A percentile compares a stretch with the other conserved stretches of the same genome.
These are phyloP conservation scores for Tetrapisispora nanseiensis DNA, from an alignment of 805 yeast genomes.

Conservation along the genomic window DNA sequence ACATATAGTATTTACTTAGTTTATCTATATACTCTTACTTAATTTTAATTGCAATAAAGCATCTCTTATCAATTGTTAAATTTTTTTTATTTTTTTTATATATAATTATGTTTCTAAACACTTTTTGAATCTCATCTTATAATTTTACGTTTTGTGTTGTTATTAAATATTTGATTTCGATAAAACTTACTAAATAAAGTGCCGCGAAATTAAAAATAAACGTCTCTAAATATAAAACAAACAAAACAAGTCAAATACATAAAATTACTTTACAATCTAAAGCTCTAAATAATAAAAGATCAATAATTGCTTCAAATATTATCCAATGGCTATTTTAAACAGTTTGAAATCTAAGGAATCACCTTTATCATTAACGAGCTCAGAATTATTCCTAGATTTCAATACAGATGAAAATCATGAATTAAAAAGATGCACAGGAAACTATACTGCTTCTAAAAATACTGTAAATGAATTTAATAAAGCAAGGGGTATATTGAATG, in stretches of 20 bases:
- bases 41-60: constrained; percentile 1
- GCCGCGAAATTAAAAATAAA: neutral
- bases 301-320: neutral
- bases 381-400: neutral
- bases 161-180: neutral
- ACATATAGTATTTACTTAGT: neutral
- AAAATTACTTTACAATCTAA: no score
- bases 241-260: neutral
- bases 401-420: neutral
- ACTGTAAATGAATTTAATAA: neutral
- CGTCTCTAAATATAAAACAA: neutral
- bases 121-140: neutral
- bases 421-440: no score
- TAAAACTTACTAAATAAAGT: no score
- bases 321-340: constrained; percentile 1
- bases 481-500: neutral
- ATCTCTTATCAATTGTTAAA: no score
- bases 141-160: neutral
- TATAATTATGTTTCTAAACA: neutral
- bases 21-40: neutral
- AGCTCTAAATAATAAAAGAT: neutral
- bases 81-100: neutral
- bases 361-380: constrained; percentile 1
- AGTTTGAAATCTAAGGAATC: neutral
- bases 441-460: neutral